These are phyloP conservation scores for Medicago ruthenica DNA, from an alignment of 306 rosid genomes.

Conservation along the genomic window DNA sequence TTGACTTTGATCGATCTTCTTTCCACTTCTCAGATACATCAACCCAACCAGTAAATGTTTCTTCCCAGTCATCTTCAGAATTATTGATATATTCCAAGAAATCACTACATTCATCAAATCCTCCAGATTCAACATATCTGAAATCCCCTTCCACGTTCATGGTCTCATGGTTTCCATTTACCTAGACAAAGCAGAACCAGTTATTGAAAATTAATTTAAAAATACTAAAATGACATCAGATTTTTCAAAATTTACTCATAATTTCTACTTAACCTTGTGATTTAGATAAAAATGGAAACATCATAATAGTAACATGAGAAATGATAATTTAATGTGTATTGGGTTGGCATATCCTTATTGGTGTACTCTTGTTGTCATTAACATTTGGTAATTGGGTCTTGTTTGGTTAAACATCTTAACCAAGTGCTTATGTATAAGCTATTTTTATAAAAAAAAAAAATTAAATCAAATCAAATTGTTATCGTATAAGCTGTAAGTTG, in stretches of 20 bases:
- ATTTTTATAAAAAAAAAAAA: too few species aligned
- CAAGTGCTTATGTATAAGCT: too few species aligned
- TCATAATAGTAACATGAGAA: too few species aligned
- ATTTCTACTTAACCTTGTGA: constrained; percentile 3
- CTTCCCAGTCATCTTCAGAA: constrained; percentile 66
- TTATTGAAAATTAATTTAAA: constrained; percentile 17
- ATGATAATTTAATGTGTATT: too few species aligned
- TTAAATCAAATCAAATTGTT: too few species aligned
- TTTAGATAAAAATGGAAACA: too few species aligned
- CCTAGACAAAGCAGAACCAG: constrained; percentile 53
- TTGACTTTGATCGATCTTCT: constrained; percentile 56
- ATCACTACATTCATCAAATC: constrained; percentile 80
- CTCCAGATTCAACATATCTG: constrained; percentile 78
- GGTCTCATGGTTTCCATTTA: constrained; percentile 94
- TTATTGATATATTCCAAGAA: constrained; percentile 76
- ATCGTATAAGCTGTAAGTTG: too few species aligned
- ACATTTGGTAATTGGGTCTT: too few species aligned
- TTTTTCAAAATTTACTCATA: neutral
- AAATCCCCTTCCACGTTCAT: constrained; percentile 97
- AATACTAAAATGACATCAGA: constrained; percentile 15
- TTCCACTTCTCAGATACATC: constrained; percentile 71
- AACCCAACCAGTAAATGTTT: constrained; percentile 73
- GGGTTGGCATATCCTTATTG: too few species aligned
- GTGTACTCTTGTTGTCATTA: too few species aligned
- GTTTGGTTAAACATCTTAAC: too few species aligned